Evolutionary conservation across 257 asterid species (phyloP).

Genomic region (Marsdenia floribunda): DNA sequence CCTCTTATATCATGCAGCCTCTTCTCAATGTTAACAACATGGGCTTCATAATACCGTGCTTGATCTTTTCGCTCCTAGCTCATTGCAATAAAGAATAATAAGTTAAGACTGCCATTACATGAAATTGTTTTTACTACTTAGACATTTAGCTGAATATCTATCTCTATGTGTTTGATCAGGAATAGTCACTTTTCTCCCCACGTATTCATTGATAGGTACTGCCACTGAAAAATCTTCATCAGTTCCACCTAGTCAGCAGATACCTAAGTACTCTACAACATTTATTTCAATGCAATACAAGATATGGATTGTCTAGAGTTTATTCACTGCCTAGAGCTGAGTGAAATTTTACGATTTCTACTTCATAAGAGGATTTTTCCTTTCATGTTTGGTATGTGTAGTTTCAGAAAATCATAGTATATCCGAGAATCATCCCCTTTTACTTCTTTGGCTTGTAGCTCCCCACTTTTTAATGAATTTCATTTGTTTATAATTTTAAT

Average conservation of each 20-base stretch:
- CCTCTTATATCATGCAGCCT: constrained; percentile 92
- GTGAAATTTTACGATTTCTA: too few species aligned
- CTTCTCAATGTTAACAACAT: constrained; percentile 54
- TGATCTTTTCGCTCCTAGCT: constrained; percentile 64
- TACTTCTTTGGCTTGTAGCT: not conserved
- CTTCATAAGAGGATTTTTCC: not conserved
- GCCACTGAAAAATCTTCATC: too few species aligned
- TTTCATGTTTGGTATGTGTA: not conserved
- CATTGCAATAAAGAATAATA: constrained; percentile 1
- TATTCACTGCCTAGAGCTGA: not conserved
- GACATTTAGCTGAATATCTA: not conserved
- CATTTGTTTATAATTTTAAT: not conserved
- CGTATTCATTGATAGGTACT: too few species aligned
- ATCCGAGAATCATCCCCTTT: not conserved
- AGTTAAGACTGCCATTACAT: not conserved
- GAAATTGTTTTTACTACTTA: not conserved
- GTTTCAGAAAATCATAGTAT: not conserved
- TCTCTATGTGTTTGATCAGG: not conserved
- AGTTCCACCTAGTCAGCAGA: too few species aligned
- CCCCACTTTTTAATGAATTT: not conserved
- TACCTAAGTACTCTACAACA: too few species aligned
- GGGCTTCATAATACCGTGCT: constrained; percentile 79
- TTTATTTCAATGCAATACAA: too few species aligned
- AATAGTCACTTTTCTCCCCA: not conserved
- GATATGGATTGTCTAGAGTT: not conserved